A percentile compares a stretch with the other conserved stretches of the same genome.
These are phyloP conservation scores for Globisporangium megalacanthum DNA, from an alignment of 352 stramenopile genomes.

Conservation along the genomic window DNA sequence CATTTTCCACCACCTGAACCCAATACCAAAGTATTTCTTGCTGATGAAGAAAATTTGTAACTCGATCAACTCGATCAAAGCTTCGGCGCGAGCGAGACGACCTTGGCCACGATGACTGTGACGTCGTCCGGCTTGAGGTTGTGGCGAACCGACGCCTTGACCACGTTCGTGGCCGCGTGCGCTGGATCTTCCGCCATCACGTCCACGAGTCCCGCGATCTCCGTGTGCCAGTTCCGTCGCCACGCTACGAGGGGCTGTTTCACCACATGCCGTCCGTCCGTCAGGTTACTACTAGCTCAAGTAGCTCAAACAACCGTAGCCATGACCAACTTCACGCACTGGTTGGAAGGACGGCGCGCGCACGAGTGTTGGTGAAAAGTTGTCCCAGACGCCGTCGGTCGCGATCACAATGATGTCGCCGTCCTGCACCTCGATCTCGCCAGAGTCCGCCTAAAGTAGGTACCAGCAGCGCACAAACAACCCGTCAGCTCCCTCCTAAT, in stretches of 20 bases:
- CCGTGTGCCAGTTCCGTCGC: constrained; percentile 54
- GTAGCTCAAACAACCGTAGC: not conserved
- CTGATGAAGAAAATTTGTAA: not conserved
- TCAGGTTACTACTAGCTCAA: not conserved
- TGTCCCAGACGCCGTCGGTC: constrained; percentile 83
- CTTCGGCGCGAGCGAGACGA: constrained; percentile 47
- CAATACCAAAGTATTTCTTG: constrained; percentile 3
- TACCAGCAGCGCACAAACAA: not conserved
- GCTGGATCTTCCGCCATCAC: constrained; percentile 39
- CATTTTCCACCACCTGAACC: not conserved
- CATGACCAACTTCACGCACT: constrained; percentile 22
- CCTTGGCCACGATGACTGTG: constrained; percentile 71
- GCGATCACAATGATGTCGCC: constrained; percentile 74
- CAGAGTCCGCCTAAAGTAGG: constrained; percentile 49
- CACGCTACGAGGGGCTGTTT: constrained; percentile 53
- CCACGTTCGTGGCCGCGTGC: constrained; percentile 56
- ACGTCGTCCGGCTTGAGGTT: constrained; percentile 84
- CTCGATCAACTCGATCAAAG: constrained; percentile 21
- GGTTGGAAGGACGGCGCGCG: constrained; percentile 44
- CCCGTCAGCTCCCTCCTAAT: not conserved
- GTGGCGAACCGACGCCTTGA: constrained; percentile 63
- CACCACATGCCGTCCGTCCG: not conserved
- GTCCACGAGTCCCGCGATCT: constrained; percentile 52
- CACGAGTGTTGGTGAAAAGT: constrained; percentile 57
- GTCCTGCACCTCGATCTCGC: constrained; percentile 62